phyloP scores from a whole-genome alignment of 768 basidiomycete genomes.

The Pholiota microspora region DNA sequence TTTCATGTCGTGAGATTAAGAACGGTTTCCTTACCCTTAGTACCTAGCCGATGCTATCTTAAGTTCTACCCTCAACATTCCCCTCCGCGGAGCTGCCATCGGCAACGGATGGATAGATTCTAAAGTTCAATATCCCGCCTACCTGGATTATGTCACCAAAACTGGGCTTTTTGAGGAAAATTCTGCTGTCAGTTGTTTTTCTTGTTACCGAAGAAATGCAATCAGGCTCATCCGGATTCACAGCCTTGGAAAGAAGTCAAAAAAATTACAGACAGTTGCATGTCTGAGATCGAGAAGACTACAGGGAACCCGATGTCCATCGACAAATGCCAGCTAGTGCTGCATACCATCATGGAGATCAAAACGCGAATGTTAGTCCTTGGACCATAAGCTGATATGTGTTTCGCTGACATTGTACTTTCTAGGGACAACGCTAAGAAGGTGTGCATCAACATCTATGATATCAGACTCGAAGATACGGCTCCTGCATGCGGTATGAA shows the following conservation, averaged over 20 bases:
- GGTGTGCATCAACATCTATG: slow-evolving; percentile 93
- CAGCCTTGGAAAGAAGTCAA: slow-evolving; percentile 66
- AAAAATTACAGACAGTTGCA: slow-evolving; percentile 57
- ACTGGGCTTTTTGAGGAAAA: slow-evolving; percentile 74
- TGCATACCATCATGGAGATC: slow-evolving; percentile 41
- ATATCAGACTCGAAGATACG: slow-evolving; percentile 85
- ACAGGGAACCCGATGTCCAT: slow-evolving; percentile 59
- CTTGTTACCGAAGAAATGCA: slow-evolving; percentile 1
- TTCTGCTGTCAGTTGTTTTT: slow-evolving; percentile 54
- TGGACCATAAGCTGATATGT: too few species aligned
- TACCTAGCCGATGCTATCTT: slow-evolving; percentile 74
- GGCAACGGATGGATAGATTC: slow-evolving; percentile 99
- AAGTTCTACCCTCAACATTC: slow-evolving; percentile 53
- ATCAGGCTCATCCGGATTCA: background rate
- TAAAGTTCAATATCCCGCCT: slow-evolving; percentile 83
- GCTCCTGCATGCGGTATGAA: slow-evolving; percentile 94
- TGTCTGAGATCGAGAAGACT: slow-evolving; percentile 39
- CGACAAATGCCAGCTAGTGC: slow-evolving; percentile 57
- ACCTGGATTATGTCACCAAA: slow-evolving; percentile 81
- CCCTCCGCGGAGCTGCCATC: slow-evolving; percentile 80
- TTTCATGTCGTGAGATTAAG: background rate
- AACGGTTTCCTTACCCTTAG: slow-evolving; percentile 2
- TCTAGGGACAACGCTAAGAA: slow-evolving; percentile 62
- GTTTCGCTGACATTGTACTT: background rate
- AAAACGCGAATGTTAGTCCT: slow-evolving; percentile 37